phyloP scores from a whole-genome alignment of 1,284 basidiomycete species.

The Rhodofomes roseus region DNA sequence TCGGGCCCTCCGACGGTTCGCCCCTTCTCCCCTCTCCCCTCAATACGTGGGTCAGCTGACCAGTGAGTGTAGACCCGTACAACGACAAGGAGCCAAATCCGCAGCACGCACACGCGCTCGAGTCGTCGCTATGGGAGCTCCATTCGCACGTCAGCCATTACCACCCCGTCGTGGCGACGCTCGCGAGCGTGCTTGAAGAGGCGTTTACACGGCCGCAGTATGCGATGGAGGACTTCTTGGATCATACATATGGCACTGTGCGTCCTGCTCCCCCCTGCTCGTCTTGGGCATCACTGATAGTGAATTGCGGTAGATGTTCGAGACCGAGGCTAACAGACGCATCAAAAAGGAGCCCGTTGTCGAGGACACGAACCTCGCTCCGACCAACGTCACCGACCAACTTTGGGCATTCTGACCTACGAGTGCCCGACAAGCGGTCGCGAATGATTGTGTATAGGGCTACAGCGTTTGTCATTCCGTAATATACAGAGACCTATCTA shows the following conservation, averaged over 20 bases:
- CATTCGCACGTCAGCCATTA: slow-evolving; percentile 82
- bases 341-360: slow-evolving; percentile 80
- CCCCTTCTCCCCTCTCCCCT: neutral
- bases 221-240: slow-evolving; percentile 93
- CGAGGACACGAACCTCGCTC: neutral
- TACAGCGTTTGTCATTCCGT: neutral
- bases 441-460: neutral
- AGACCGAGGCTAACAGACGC: slow-evolving; percentile 78
- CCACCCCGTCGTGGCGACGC: slow-evolving; percentile 77
- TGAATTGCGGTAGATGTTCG: slow-evolving; percentile 63
- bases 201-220: slow-evolving; percentile 92
- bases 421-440: neutral
- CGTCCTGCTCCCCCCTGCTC: slow-evolving; percentile 27
- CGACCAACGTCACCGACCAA: neutral
- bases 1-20: slow-evolving; percentile 39
- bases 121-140: slow-evolving; percentile 93
- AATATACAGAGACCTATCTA: neutral
- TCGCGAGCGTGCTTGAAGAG: slow-evolving; percentile 85
- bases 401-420: neutral
- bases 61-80: slow-evolving; percentile 63
- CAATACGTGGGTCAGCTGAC: neutral
- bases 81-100: slow-evolving; percentile 69
- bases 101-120: slow-evolving; percentile 73
- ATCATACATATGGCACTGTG: slow-evolving; percentile 92
- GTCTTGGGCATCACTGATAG: neutral